Evolutionary conservation across 352 stramenopile genomes (phyloP), one percentile per base, ranked within the genome.

Genomic region (Pythium aquatile): DNA sequence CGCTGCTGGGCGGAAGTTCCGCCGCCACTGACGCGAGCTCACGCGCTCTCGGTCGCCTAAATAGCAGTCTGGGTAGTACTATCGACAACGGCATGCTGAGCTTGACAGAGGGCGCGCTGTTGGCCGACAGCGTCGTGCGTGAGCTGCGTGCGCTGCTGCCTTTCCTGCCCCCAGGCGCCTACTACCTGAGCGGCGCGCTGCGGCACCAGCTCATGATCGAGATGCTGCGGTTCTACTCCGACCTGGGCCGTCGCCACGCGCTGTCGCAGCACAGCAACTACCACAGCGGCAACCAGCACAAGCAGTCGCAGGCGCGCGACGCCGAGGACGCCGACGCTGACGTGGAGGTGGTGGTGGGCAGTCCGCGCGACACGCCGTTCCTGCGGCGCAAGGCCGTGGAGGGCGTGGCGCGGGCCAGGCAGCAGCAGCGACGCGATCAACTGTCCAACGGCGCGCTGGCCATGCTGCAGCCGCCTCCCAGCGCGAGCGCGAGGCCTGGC

Each of bases 311-410:
- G 32, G 6, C 51, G 55, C 57, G 24, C 8, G 60, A 54, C 14
- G 33, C 30, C n/a, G 64, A 66, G 10, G 59, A 66, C 26, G 5
- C 47, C 5, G 55, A 51, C 16, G 17, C 0, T n/a, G 26, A 40
- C 16, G 59, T 75, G n/a, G 78, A 84, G n/a, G 60, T 87, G 11
- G 39, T 78, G 16, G 32, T 89, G 29, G 79, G 78, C 6, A 91
- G 80, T 64, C 83, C 79, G 58, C 72, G 83, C 61, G 77, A 91
- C 61, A 90, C 80, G 60, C 83, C 80, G 20, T 91, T 88, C 62
- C 68, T 88, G 58, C 72, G 83, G 26, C 78, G 80, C 35, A 91
- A 91, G 66, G 83, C 83, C 8, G 58, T 86, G 4, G 78, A 91
- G 58, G 63, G 63, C 30, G 57, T 87, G 30, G 73, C 79, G 54